Conservation (phyloP, 2,329 filamentous ascomycete species). For the Fusarium neocosmosporiellum region DNA sequence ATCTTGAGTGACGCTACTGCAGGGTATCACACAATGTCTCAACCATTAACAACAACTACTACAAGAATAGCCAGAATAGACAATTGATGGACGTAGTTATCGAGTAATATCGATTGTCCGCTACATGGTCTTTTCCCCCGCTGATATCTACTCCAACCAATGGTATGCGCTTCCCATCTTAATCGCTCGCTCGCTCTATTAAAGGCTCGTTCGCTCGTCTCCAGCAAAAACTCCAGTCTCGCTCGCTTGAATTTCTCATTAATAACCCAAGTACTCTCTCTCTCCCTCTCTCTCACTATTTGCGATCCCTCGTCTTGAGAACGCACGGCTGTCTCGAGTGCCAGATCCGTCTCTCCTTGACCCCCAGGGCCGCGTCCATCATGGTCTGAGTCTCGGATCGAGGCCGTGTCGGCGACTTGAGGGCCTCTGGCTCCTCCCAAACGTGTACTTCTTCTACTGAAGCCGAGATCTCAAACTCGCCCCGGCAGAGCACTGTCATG, state of each 20-base stretch:
- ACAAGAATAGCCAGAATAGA: background rate
- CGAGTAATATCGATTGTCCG: conserved; percentile 18
- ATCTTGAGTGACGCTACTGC: conserved; percentile 2
- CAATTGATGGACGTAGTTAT: background rate
- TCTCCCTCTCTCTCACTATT: conserved; percentile 19
- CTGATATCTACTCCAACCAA: conserved; percentile 22
- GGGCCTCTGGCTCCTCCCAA: conserved; percentile 51
- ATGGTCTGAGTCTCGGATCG: conserved; percentile 67
- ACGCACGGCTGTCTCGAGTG: conserved; percentile 69
- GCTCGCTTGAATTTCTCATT: background rate
- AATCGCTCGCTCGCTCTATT: conserved; percentile 23
- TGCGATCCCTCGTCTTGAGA: conserved; percentile 63
- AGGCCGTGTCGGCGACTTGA: conserved; percentile 47
- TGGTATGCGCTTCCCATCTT: conserved; percentile 5
- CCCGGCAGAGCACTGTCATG: conserved; percentile 79
- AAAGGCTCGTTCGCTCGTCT: background rate
- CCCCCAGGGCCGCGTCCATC: conserved; percentile 68
- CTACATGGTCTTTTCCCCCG: conserved; percentile 14
- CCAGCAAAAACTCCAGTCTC: conserved; percentile 12
- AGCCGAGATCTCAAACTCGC: conserved; percentile 84
- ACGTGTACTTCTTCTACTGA: conserved; percentile 83
- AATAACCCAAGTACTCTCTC: conserved; percentile 5
- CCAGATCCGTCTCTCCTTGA: conserved; percentile 72
- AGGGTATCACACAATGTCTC: conserved; percentile 7
- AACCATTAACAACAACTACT: background rate